Evolutionary conservation across 768 basidiomycete species (phyloP).

Genomic region (Russula earlei): DNA sequence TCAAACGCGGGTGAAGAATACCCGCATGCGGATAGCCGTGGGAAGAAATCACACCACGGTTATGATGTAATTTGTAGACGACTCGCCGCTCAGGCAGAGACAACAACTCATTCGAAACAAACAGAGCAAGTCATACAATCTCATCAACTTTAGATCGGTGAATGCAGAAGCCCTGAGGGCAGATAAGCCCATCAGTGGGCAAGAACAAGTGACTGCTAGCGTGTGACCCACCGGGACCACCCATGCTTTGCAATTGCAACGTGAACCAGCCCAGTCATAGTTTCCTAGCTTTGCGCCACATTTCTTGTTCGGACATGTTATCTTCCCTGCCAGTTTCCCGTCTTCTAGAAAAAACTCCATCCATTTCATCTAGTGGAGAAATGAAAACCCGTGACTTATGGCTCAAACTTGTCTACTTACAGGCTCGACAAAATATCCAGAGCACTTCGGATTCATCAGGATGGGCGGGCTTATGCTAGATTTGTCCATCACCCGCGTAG

Average conservation of each 20-base stretch:
- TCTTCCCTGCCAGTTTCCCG: conserved; percentile 82
- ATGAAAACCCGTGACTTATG: background rate
- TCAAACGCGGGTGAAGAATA: background rate
- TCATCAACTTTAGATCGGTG: conserved; percentile 47
- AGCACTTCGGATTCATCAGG: conserved; percentile 73
- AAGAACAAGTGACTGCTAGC: background rate
- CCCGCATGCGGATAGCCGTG: background rate
- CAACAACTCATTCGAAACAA: background rate
- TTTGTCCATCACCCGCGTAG: conserved; percentile 13
- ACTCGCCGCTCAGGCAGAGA: background rate
- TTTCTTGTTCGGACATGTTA: conserved; percentile 84
- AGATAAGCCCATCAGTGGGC: background rate
- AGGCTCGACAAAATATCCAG: conserved; percentile 95
- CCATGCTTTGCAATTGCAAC: conserved; percentile 89
- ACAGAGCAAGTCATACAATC: conserved; percentile 25
- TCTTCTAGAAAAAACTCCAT: conserved; percentile 75
- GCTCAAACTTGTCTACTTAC: conserved; percentile 37
- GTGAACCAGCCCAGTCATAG: conserved; percentile 93
- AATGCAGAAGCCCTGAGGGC: conserved; percentile 51
- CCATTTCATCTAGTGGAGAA: conserved; percentile 66
- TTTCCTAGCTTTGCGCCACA: conserved; percentile 90
- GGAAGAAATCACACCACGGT: background rate
- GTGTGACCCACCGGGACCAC: conserved; percentile 66
- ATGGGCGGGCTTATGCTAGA: conserved; percentile 46
- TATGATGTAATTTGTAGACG: background rate